phyloP scores from a whole-genome alignment of 108 stramenopile genomes.

The Skeletonema tropicum region DNA sequence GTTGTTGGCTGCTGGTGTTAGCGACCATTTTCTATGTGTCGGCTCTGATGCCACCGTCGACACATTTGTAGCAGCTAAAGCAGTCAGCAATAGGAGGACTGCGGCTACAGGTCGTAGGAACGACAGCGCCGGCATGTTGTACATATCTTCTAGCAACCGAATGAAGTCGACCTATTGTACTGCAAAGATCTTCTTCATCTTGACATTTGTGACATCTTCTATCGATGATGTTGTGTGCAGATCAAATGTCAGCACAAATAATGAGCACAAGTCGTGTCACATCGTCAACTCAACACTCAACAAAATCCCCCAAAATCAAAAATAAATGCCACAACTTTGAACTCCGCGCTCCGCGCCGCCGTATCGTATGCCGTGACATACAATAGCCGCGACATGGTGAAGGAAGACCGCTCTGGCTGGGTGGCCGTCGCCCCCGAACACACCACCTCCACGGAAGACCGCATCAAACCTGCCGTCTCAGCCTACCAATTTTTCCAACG shows the following conservation, averaged over 20 bases:
- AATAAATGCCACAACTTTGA: too few relatives aligned
- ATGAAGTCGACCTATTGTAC: too few relatives aligned
- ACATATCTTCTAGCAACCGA: too few relatives aligned
- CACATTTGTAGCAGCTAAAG: not conserved
- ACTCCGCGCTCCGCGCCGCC: too few relatives aligned
- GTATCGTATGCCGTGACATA: too few relatives aligned
- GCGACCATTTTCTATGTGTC: not conserved
- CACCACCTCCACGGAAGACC: conserved; percentile 14
- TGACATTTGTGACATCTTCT: too few relatives aligned
- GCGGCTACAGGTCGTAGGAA: not conserved
- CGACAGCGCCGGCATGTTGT: not conserved
- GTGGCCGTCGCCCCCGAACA: conserved; percentile 85
- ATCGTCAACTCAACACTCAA: not conserved
- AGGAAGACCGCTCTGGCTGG: conserved; percentile 83
- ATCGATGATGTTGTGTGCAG: too few relatives aligned
- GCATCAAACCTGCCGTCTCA: conserved; percentile 61
- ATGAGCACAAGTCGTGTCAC: not conserved
- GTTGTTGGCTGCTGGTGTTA: not conserved
- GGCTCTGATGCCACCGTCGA: not conserved
- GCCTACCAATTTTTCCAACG: conserved; percentile 81
- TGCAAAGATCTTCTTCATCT: too few relatives aligned
- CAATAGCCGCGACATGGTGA: conserved; percentile 38
- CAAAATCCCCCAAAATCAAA: too few relatives aligned
- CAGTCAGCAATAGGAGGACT: not conserved
- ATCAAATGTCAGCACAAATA: too few relatives aligned